phyloP scores from a whole-genome alignment of 192 early-diverging fungal species.

The Podila epigama region DNA sequence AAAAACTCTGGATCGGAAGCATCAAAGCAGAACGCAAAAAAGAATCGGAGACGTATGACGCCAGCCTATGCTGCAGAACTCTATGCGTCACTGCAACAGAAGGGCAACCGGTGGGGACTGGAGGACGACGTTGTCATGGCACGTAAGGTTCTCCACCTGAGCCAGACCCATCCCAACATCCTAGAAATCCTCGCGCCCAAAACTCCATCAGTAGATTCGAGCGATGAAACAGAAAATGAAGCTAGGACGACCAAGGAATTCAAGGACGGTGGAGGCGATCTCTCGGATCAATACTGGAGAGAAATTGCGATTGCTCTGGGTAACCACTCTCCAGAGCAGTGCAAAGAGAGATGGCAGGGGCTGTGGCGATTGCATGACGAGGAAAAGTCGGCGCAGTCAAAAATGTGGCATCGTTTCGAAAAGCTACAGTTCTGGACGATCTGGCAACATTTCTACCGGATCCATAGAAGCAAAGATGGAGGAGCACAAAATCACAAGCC shows the following conservation, averaged over 20 bases:
- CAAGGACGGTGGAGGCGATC: too few relatives aligned
- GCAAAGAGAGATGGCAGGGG: constrained; percentile 33
- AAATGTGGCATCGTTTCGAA: constrained; percentile 28
- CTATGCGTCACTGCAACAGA: constrained; percentile 10
- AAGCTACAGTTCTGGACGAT: constrained; percentile 40
- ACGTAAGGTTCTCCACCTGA: constrained; percentile 15
- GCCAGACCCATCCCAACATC: neutral
- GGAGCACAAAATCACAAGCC: neutral
- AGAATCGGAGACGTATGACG: neutral
- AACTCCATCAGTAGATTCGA: neutral
- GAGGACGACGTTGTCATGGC: constrained; percentile 44
- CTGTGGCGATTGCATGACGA: constrained; percentile 9
- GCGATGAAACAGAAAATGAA: neutral
- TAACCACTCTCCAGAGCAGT: constrained; percentile 31
- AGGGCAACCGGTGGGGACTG: constrained; percentile 23
- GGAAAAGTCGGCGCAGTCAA: constrained; percentile 20
- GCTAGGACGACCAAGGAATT: neutral
- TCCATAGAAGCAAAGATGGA: neutral
- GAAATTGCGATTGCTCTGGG: constrained; percentile 26
- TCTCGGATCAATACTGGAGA: too few relatives aligned
- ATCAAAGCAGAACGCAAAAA: neutral
- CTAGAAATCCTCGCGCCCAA: neutral
- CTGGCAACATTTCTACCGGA: constrained; percentile 16
- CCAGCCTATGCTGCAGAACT: constrained; percentile 2
- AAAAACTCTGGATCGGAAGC: neutral